Base-by-base conservation (phyloP, 495 filamentous ascomycete genomes). In the Tuber microsphaerosporum region DNA sequence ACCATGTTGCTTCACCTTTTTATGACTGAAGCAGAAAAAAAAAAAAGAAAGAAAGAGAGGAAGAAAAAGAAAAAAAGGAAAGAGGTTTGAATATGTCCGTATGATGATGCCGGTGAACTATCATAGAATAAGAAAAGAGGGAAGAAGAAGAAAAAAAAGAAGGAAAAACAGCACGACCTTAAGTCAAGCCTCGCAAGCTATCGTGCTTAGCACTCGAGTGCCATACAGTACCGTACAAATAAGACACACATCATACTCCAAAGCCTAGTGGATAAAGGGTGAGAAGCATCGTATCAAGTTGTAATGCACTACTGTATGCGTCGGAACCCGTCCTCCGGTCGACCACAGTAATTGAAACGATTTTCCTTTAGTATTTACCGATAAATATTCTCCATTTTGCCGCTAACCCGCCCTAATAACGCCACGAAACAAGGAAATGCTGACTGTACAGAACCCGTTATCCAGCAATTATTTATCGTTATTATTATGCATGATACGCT, bases 1-100 rank as follows among this genome's bases (percentile, higher is more conserved):
- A 79, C 77, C 76, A 73, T 70, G 75, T 79, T 79, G 42, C 46
- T 68, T 79, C 79, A 76, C 77, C 79, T 79, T 79, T 79, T 79
- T 43, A 79, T 79, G 77, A 79, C 73, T 71, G 73, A 31, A 79
- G 77, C 71, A 78, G 78, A 76, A 75, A 70, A 70, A 48, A 72
- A 72, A 72, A 75, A 79, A 74, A 26, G 26, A 69, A 73, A 71
- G 22, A 51, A 71, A 72, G 41, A 39, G 37, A 39, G 37, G 37
- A 6, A 41, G 5, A 41, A 5, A 41, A 3, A 72, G 75, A 78
- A 72, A 26, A 31, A 43, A 73, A 71, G 22, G 37, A 71, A 76
- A 76, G 75, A 56, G 68, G 69, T 31, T 26, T 65, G 56, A 65
- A 65, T 65, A n/a, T 65, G 14, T n/a, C 31, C 51, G n/a, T 65